These are phyloP conservation scores for Solanum gandarillasii DNA, from an alignment of 257 asterid species.

Conservation along the genomic window DNA sequence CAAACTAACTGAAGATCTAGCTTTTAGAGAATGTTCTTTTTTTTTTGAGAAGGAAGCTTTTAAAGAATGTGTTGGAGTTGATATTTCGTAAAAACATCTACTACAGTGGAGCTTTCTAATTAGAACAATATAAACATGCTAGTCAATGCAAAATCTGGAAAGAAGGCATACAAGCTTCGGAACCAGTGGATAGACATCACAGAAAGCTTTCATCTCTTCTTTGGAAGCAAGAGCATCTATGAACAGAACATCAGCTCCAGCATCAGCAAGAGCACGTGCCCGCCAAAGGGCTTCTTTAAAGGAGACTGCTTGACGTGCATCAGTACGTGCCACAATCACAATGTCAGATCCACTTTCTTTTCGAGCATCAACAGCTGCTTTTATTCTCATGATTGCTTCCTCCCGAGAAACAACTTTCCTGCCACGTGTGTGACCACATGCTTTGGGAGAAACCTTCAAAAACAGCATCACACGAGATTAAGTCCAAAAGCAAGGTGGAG, in stretches of 20 bases:
- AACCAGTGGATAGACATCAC: conserved; percentile 60
- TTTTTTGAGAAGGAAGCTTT: background rate
- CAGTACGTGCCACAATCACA: conserved; percentile 91
- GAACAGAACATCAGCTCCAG: conserved; percentile 94
- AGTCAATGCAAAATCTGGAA: background rate
- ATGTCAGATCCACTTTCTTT: conserved; percentile 84
- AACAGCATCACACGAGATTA: conserved; percentile 5
- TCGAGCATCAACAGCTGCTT: conserved; percentile 92
- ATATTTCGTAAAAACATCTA: too few species aligned
- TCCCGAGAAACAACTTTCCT: conserved; percentile 83
- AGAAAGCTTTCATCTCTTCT: conserved; percentile 85
- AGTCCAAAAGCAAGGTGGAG: background rate
- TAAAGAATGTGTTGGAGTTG: background rate
- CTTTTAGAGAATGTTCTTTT: background rate
- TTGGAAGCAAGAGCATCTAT: conserved; percentile 87
- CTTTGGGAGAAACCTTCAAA: conserved; percentile 80
- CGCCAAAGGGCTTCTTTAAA: conserved; percentile 87
- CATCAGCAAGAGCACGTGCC: conserved; percentile 72
- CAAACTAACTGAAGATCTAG: background rate
- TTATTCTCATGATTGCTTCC: conserved; percentile 71
- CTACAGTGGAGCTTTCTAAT: background rate
- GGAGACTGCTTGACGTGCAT: conserved; percentile 92
- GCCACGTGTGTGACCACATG: conserved; percentile 93
- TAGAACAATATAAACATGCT: background rate
- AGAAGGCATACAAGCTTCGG: conserved; percentile 70